Base-by-base conservation (phyloP, 495 filamentous ascomycete species). In the Aspergillus kassunensis region DNA sequence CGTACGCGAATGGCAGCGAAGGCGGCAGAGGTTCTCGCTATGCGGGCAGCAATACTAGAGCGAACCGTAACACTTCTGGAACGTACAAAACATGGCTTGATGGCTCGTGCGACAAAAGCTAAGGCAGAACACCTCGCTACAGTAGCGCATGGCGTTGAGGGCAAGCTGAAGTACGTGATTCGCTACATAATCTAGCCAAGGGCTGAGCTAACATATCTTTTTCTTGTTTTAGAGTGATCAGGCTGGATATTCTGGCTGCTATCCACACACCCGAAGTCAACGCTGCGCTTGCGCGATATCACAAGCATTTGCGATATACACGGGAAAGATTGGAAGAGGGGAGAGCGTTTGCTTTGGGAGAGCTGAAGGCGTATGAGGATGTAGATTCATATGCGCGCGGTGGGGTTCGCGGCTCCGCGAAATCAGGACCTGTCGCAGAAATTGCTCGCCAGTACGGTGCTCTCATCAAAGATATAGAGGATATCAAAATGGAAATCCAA, bases 71-170 rank as follows among this genome's bases (percentile, higher is more conserved):
- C 68, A 7, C 54, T 69, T 11, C 66, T 86, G 6, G 82, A 86
- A 57, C 72, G 77, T 40, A 74, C 68, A 8, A 88, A 87, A 57
- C 85, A 90, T 67, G 87, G 87, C 33, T 66, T 77, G 3, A 56
- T 88, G 3, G 78, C 86, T 6, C 72, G 85, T 6, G 68, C 68
- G 44, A 72, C 73, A 13, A 78, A 72, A 52, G 73, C 80, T 0
- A 72, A 75, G 55, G 73, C 76, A 2, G 80, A 82, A 49, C 79
- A 80, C 44, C 69, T 90, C 25, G 78, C 80, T 33, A 69, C 78
- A n/a, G 76, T 79, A 29, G 84, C 85, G 6, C 65, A 74, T 31
- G 74, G 78, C 16, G 60, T 83, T 5, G 69, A 73, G 7, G 68
- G 81, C 10, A 76, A 80, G 31, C 68, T 80, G 4, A 75, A 73